Conservation (phyloP, 805 yeast species). For the Jamesozyma gamospora region DNA sequence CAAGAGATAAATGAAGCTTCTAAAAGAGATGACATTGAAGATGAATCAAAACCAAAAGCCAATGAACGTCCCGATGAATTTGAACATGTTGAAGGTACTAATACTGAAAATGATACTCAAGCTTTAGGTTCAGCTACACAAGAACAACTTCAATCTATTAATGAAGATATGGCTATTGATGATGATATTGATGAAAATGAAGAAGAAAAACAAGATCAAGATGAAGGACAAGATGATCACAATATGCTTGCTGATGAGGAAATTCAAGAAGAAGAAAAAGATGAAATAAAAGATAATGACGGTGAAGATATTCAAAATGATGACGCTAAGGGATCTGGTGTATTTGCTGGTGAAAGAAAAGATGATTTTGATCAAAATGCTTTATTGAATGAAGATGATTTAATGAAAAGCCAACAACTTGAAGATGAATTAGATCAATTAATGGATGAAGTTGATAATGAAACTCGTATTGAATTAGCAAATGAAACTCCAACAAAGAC, state of each 20-base stretch:
- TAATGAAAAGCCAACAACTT: constrained; percentile 15
- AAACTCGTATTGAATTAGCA: constrained; percentile 21
- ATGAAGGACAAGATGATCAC: constrained; percentile 29
- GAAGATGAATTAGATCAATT: constrained; percentile 26
- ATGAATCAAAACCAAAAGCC: constrained; percentile 34
- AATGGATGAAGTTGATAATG: constrained; percentile 28
- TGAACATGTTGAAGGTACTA: constrained; percentile 73
- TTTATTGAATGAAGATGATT: constrained; percentile 4
- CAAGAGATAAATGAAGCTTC: constrained; percentile 74
- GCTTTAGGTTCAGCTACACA: constrained; percentile 85
- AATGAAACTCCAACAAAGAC: constrained; percentile 37
- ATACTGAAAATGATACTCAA: constrained; percentile 72
- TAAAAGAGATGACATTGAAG: constrained; percentile 38
- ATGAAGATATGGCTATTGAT: constrained; percentile 75
- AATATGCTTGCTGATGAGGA: constrained; percentile 23
- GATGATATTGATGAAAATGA: constrained; percentile 39
- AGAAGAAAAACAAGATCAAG: constrained; percentile 19
- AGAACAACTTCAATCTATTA: constrained; percentile 66
- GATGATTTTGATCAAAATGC: constrained; percentile 30
- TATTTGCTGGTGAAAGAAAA: constrained; percentile 33
- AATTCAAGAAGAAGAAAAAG: constrained; percentile 14
- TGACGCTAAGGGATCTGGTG: constrained; percentile 36
- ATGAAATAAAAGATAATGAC: constrained; percentile 9
- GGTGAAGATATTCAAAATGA: constrained; percentile 24
- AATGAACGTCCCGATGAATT: constrained; percentile 76